Conservation (phyloP, 345 rosid genomes). For the Physaria fendleri region DNA sequence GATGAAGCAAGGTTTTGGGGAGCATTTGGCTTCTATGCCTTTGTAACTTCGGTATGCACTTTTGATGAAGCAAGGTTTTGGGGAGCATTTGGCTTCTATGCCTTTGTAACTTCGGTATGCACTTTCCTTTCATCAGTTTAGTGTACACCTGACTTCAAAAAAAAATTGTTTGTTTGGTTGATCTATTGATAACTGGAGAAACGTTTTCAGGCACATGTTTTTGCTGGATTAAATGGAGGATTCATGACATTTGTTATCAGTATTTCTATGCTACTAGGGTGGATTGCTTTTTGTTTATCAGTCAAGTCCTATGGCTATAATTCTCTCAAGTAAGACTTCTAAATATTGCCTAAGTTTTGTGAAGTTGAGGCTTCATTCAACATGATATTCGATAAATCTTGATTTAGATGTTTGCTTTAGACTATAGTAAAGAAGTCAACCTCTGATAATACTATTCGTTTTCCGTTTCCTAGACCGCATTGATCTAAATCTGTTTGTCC, state of each 20-base stretch:
- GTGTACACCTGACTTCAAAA: background rate
- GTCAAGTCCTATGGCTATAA: conserved; percentile 41
- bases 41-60: conserved; percentile 56
- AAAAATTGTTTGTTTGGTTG: conserved; percentile 21
- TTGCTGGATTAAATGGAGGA: conserved; percentile 84
- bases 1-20: conserved; percentile 97
- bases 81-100: conserved; percentile 93
- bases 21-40: conserved; percentile 80
- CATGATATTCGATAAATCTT: background rate
- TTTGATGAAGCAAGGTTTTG: conserved; percentile 78
- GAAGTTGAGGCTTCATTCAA: background rate
- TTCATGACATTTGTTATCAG: conserved; percentile 59
- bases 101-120: conserved; percentile 64
- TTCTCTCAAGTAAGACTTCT: conserved; percentile 46
- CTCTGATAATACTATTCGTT: background rate
- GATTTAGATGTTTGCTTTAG: background rate
- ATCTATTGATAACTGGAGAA: background rate
- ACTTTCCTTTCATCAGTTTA: background rate
- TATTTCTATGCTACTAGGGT: conserved; percentile 67
- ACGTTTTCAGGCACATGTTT: conserved; percentile 58
- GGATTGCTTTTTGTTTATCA: conserved; percentile 59
- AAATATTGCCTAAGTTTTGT: background rate
- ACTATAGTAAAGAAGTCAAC: background rate
- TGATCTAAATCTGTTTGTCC: conserved; percentile 5
- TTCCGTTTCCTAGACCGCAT: background rate